Evolutionary conservation across 192 early-diverging fungal species (phyloP).

Genomic region (Entomortierella lignicola): DNA sequence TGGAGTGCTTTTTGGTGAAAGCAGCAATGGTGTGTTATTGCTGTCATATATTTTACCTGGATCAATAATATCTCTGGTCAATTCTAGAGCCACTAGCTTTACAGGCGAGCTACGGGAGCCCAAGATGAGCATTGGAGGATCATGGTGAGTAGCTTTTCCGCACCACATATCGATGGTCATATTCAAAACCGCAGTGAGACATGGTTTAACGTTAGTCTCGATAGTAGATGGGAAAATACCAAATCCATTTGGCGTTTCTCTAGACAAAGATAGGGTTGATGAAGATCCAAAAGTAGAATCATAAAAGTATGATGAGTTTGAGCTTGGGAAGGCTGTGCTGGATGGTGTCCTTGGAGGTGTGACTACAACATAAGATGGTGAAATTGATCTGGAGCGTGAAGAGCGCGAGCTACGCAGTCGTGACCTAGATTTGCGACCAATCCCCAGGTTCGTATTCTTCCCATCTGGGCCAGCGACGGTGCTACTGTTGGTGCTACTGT

Average conservation of each 20-base stretch:
- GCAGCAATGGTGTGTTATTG: slow-evolving; percentile 3
- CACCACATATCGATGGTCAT: slow-evolving; percentile 45
- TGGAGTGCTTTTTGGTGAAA: slow-evolving; percentile 12
- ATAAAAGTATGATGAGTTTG: slow-evolving; percentile 7
- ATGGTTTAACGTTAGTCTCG: slow-evolving; percentile 37
- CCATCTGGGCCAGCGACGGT: no score
- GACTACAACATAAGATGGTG: not conserved
- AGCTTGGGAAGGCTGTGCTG: not conserved
- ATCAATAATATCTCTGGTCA: slow-evolving; percentile 37
- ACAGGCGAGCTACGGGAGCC: slow-evolving; percentile 39
- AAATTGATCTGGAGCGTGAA: slow-evolving; percentile 7
- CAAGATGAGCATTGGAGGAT: slow-evolving; percentile 33
- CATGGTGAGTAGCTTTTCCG: slow-evolving; percentile 34
- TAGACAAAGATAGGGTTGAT: not conserved
- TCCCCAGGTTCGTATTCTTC: not conserved
- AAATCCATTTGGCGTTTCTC: not conserved
- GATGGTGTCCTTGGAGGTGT: slow-evolving; percentile 21
- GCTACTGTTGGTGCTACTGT: not conserved
- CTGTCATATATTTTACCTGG: slow-evolving; percentile 10
- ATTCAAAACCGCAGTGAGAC: slow-evolving; percentile 31
- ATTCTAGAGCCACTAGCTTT: slow-evolving; percentile 8
- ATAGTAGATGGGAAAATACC: not conserved
- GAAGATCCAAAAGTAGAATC: not conserved
- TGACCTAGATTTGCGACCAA: not conserved
- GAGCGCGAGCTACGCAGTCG: not conserved